Evolutionary conservation across 1,284 basidiomycete species (phyloP).

Genomic region (Trichosporon inkin): DNA sequence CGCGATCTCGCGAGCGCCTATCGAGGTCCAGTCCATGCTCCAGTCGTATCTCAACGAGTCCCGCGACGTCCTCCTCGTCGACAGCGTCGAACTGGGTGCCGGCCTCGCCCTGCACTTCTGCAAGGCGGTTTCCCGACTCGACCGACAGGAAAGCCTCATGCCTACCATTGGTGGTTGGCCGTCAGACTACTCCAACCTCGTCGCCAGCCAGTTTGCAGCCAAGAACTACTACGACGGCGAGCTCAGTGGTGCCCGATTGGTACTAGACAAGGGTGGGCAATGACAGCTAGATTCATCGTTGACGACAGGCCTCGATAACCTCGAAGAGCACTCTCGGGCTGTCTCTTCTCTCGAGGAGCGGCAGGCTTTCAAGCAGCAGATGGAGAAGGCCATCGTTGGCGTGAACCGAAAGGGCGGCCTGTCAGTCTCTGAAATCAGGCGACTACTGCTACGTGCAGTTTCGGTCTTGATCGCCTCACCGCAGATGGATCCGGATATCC

Average conservation of each 20-base stretch:
- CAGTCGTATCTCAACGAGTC: conserved; percentile 78
- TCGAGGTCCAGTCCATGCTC: conserved; percentile 86
- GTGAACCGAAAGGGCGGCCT: conserved; percentile 67
- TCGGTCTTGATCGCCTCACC: conserved; percentile 68
- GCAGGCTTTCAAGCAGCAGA: conserved; percentile 63
- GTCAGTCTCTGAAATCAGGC: conserved; percentile 73
- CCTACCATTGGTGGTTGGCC: conserved; percentile 50
- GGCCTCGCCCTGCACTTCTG: conserved; percentile 80
- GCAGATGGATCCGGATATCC: conserved; percentile 77
- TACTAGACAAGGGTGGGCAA: conserved; percentile 49
- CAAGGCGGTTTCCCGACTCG: conserved; percentile 70
- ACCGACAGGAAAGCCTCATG: conserved; percentile 62
- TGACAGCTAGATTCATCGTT: not conserved
- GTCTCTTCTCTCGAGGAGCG: conserved; percentile 52
- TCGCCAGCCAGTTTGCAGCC: conserved; percentile 74
- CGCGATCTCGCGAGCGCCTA: conserved; percentile 78
- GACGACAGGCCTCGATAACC: conserved; percentile 52
- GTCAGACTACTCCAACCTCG: conserved; percentile 68
- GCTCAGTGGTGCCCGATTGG: conserved; percentile 70
- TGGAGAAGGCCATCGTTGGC: conserved; percentile 64
- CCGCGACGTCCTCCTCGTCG: conserved; percentile 62
- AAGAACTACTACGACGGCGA: conserved; percentile 85
- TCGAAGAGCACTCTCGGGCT: not conserved
- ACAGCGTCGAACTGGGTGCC: conserved; percentile 80
- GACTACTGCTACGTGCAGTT: conserved; percentile 81